phyloP scores from a whole-genome alignment of 441 rosid species.

The Monsonia emarginata region DNA sequence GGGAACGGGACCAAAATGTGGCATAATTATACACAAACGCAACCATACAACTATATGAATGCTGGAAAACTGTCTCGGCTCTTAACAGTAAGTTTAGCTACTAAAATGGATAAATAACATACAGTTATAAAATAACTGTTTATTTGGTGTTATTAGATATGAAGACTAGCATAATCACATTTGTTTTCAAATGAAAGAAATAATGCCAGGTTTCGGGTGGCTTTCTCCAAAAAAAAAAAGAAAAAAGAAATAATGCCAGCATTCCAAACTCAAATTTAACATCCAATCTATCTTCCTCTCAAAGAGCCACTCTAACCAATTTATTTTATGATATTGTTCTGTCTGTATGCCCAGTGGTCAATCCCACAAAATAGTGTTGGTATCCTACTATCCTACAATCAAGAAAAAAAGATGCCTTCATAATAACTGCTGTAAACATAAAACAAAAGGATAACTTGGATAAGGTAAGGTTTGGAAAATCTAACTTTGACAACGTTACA shows the following conservation, averaged over 20 bases:
- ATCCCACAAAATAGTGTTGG: neutral
- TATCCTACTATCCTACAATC: neutral
- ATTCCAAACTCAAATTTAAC: neutral
- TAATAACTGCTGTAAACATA: too few species aligned
- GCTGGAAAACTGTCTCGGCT: too few species aligned
- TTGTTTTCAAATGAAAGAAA: too few species aligned
- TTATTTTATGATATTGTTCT: neutral
- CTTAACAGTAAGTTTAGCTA: neutral
- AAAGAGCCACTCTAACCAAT: neutral
- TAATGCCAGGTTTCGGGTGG: too few species aligned
- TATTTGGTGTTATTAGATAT: neutral
- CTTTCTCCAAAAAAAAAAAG: too few species aligned
- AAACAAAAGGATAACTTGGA: too few species aligned
- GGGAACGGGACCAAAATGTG: too few species aligned
- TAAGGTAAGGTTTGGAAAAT: neutral
- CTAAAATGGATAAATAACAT: neutral
- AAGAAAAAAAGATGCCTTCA: too few species aligned
- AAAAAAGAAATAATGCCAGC: neutral
- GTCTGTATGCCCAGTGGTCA: neutral
- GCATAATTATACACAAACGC: too few species aligned
- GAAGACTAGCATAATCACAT: neutral
- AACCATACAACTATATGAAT: neutral
- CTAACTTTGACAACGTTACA: neutral
- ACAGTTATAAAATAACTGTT: neutral
- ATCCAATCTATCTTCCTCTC: neutral